Base-by-base conservation (phyloP, 305 asterid genomes). In the Fraxinus angustifolia region DNA sequence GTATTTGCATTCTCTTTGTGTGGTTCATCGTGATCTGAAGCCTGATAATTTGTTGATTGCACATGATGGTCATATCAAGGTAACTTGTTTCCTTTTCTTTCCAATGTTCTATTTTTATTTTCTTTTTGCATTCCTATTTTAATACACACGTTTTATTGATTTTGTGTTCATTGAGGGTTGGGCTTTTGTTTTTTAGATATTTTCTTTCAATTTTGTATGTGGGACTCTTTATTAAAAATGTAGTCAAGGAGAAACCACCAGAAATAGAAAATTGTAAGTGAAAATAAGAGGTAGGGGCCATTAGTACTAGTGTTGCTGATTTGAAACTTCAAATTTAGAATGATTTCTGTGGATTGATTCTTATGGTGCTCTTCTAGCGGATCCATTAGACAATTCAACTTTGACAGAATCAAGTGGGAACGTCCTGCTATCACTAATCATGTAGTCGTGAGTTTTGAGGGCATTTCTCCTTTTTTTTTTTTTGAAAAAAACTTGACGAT, bases 11-110 rank as follows among this genome's bases (percentile, higher is more conserved):
- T 94, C 99, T 30, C 86, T 93, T 75, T 93, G 91, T 19, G 97
- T 96, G 86, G 99, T 96, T 83, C 99, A 96, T 88, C 98, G 99
- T 78, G 98, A 96, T 90, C 88, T 96, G 83, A 96, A 96, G 92
- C 99, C 99, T 58, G 99, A 96, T 91, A 96, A 94, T 88, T 86
- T 96, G 93, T 89, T 96, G 88, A 96, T 96, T 87, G 99, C 99
- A 8, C 98, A 93, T 87, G 99, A 96, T 86, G 99, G 98, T 78
- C 99, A 96, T 85, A 89, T 96, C 82, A 96, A 96, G 99, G 99
- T 96, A 83, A 75, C 70, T 76, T 68, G 70, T 76, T 77, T 31
- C 4, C 31, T 80, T 35, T 80, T 78, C 70, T 76, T 78, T 26
- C 75, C 75, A 30, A 76, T 28, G 74, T 74, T 53, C 2, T 53